Evolutionary conservation across 345 rosid species (phyloP).

Genomic region (Noccaea caerulescens): DNA sequence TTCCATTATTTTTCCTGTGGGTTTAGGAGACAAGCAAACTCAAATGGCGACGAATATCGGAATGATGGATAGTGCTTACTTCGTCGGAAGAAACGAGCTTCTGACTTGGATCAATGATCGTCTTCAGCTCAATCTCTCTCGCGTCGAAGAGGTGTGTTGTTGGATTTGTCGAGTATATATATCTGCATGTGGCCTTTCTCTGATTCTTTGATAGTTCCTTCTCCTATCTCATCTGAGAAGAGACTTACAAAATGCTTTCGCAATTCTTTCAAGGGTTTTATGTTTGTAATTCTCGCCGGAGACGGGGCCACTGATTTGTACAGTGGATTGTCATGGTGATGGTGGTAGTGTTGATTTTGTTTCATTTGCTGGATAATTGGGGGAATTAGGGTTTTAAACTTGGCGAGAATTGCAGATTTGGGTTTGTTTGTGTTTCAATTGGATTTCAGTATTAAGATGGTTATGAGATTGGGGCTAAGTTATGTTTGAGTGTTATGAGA

Average conservation of each 20-base stretch:
- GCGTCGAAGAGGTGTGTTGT: conserved; percentile 72
- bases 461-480: conserved; percentile 4
- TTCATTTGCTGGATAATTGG: background rate
- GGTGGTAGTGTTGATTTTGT: conserved; percentile 16
- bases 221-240: background rate
- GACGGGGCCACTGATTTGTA: background rate
- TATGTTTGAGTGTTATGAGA: background rate
- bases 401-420: conserved; percentile 2
- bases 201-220: background rate
- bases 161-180: background rate
- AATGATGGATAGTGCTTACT: conserved; percentile 96
- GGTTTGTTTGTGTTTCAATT: background rate
- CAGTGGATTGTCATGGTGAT: background rate
- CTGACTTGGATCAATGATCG: conserved; percentile 87
- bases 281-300: background rate
- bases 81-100: conserved; percentile 93
- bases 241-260: background rate
- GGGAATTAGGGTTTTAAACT: background rate
- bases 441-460: background rate
- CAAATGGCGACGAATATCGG: conserved; percentile 85
- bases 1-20: conserved; percentile 10
- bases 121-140: conserved; percentile 87
- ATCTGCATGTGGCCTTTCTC: conserved; percentile 22
- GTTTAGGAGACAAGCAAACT: background rate
- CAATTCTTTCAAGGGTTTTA: background rate